These are phyloP conservation scores for Lichtheimia ramosa DNA, from an alignment of 371 early-diverging fungal genomes.

Conservation along the genomic window DNA sequence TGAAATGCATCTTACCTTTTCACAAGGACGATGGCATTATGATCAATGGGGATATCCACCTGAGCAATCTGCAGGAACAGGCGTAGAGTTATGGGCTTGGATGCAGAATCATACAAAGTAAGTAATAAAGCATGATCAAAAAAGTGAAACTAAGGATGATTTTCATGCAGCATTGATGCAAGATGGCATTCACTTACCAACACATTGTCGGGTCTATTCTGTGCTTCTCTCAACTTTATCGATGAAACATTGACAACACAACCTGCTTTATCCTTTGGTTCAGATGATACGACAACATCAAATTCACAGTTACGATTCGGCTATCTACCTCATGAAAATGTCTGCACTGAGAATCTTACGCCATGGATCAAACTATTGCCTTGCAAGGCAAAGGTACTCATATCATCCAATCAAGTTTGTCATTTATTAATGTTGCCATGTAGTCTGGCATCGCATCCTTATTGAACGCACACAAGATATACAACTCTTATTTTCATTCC, in stretches of 20 bases:
- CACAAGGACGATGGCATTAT: slow-evolving; percentile 88
- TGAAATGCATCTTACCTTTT: slow-evolving; percentile 84
- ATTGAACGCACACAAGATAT: slow-evolving; percentile 87
- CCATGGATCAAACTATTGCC: slow-evolving; percentile 96
- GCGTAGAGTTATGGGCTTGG: slow-evolving; percentile 84
- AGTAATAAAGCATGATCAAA: neutral
- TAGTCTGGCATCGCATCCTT: slow-evolving; percentile 84
- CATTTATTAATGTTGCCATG: slow-evolving; percentile 3
- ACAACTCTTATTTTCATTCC: slow-evolving; percentile 87
- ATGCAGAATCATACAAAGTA: slow-evolving; percentile 56
- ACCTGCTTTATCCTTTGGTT: slow-evolving; percentile 68
- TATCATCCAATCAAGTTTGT: too few species aligned
- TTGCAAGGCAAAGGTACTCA: slow-evolving; percentile 79
- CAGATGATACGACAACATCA: slow-evolving; percentile 4
- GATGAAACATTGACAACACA: slow-evolving; percentile 77
- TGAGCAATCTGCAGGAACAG: slow-evolving; percentile 63
- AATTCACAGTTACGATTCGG: slow-evolving; percentile 67
- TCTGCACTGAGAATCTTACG: slow-evolving; percentile 97
- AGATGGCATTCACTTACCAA: slow-evolving; percentile 90
- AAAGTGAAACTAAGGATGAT: neutral
- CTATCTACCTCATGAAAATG: slow-evolving; percentile 85
- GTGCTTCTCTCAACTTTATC: slow-evolving; percentile 94
- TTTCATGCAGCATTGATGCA: slow-evolving; percentile 52
- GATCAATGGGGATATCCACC: slow-evolving; percentile 76
- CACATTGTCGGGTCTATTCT: slow-evolving; percentile 90